Evolutionary conservation across 139 green algal species (phyloP), one percentile per base, ranked within the genome.

Genomic region (Zygnema cylindricum): DNA sequence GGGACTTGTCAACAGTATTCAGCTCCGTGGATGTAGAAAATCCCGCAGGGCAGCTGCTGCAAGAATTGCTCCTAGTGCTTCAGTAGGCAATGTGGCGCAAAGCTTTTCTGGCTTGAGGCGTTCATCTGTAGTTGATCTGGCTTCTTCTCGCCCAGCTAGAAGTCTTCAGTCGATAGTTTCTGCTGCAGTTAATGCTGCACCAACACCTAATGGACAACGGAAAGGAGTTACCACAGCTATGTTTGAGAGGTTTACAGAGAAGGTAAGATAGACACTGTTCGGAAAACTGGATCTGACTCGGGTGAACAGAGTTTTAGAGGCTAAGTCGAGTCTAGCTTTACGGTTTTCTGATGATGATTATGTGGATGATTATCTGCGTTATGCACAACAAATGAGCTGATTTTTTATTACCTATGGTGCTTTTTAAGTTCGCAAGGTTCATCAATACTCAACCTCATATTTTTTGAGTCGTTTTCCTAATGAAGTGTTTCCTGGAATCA

Each of bases 161-260:
- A 79, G 71, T 43, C 38, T 79, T 16, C 71, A 79, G 38, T 43
- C 38, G 38, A 79, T 16, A 40, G 71, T 79, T 11, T 7, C 71
- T n/a, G 71, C 71, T 16, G 71, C 71, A 40, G 71, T 79, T 3
- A 54, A 11, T 16, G 38, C 36, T 16, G 36, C 16, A 3, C 36
- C 71, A n/a, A 3, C 11, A 7, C 7, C 11, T 11, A 3, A 43
- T 54, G 36, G 36, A 7, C 36, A 41, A 16, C 7, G 71, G 36
- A 79, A 16, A 43, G 71, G 71, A 16, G 36, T 54, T 11, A 79
- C 71, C 36, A 82, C 88, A 21, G 88, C 92, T 43, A 98, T 98
- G 96, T 99, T 98, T 78, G 96, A 99, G 94, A 94, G 97, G 42
- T 99, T 99, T 93, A 99, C 97, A 0, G 97, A 99, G 92, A 98